Evolutionary conservation across 495 filamentous ascomycete species (phyloP).

Genomic region (Jackrogersella multiformis): DNA sequence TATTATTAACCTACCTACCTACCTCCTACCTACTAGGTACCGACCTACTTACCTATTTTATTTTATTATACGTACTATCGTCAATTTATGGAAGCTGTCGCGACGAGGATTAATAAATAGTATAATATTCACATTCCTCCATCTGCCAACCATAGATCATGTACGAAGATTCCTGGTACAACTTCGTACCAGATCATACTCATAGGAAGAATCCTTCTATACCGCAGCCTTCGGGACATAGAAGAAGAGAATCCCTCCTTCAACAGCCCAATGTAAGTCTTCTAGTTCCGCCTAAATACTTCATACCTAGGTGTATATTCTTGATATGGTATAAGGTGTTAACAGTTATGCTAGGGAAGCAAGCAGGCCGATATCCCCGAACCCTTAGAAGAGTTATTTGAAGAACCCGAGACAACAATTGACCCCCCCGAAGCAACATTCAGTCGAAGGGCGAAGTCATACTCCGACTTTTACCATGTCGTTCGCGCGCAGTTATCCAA

Average conservation of each 20-base stretch:
- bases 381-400: conserved; percentile 57
- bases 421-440: conserved; percentile 71
- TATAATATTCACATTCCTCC: conserved; percentile 1
- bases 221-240: conserved; percentile 57
- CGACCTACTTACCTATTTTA: no score
- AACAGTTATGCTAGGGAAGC: conserved; percentile 46
- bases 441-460: conserved; percentile 74
- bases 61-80: no score
- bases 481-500: conserved; percentile 64
- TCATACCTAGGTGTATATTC: background rate
- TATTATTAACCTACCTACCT: no score
- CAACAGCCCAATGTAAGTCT: conserved; percentile 73
- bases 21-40: no score
- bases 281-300: background rate
- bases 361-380: conserved; percentile 51
- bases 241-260: conserved; percentile 70
- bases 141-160: conserved; percentile 51
- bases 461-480: conserved; percentile 75
- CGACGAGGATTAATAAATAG: background rate
- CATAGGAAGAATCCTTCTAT: conserved; percentile 54
- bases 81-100: background rate
- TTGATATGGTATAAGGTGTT: background rate
- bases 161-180: conserved; percentile 83
- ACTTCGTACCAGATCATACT: conserved; percentile 65
- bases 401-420: conserved; percentile 59